These are phyloP conservation scores for Macrotyloma uniflorum DNA, from an alignment of 306 rosid species.

Conservation along the genomic window DNA sequence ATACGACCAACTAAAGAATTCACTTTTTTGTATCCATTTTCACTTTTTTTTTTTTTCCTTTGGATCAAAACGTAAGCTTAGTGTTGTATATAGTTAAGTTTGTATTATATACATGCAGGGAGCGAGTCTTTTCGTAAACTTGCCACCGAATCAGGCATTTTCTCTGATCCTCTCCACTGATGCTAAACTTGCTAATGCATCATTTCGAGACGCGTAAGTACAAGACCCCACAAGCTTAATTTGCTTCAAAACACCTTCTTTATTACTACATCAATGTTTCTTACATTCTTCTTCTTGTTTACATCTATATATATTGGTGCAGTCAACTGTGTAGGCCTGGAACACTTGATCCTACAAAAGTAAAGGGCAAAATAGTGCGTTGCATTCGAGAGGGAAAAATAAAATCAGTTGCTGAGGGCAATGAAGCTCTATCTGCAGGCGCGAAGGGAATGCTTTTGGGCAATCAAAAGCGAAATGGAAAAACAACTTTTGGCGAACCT, in stretches of 20 bases:
- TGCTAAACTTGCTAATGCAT: slow-evolving; percentile 44
- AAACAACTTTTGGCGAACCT: slow-evolving; percentile 46
- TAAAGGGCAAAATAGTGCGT: slow-evolving; percentile 26
- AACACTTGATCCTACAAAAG: slow-evolving; percentile 35
- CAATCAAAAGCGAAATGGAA: slow-evolving; percentile 33
- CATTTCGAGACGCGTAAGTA: slow-evolving; percentile 48
- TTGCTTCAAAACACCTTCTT: background rate
- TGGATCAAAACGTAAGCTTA: background rate
- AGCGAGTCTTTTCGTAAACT: slow-evolving; percentile 47
- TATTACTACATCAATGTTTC: background rate
- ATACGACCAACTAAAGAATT: too few species aligned
- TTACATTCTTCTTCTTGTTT: background rate
- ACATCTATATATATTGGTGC: background rate
- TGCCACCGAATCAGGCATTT: slow-evolving; percentile 43
- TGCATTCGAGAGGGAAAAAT: slow-evolving; percentile 48
- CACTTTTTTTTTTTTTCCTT: background rate
- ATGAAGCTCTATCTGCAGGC: slow-evolving; percentile 43
- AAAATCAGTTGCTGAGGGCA: slow-evolving; percentile 46
- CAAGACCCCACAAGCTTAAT: background rate
- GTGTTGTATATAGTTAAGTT: background rate
- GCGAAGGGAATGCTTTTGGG: slow-evolving; percentile 56
- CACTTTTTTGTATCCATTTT: background rate
- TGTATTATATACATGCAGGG: slow-evolving; percentile 45
- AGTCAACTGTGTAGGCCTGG: slow-evolving; percentile 38
- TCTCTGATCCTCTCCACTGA: slow-evolving; percentile 47